phyloP scores from a whole-genome alignment of 257 asterid genomes.

The Solanum okadae region DNA sequence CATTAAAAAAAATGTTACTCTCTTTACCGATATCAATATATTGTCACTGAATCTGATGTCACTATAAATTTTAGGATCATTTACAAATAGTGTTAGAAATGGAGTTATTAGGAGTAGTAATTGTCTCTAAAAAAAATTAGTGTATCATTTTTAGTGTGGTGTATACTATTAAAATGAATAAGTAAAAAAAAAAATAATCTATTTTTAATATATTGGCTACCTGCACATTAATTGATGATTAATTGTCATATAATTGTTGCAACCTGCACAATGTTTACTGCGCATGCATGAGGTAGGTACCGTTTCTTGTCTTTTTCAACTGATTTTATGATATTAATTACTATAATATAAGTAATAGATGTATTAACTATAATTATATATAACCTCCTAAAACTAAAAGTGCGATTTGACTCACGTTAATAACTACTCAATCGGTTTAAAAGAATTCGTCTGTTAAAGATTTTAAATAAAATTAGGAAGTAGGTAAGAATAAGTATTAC shows the following conservation, averaged over 20 bases:
- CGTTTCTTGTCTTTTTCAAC: not conserved
- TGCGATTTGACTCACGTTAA: not conserved
- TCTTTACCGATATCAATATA: not conserved
- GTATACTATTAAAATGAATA: not conserved
- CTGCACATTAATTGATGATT: not conserved
- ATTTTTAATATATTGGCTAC: not conserved
- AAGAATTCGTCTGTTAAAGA: not conserved
- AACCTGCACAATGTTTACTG: not conserved
- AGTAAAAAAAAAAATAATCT: not conserved
- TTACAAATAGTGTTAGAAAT: not conserved
- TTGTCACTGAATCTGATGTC: no score
- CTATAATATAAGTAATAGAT: not conserved
- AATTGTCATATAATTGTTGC: not conserved
- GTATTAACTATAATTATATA: not conserved
- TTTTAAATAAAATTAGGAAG: not conserved
- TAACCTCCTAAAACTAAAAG: not conserved
- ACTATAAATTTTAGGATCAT: no score
- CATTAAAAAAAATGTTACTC: not conserved
- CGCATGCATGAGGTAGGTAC: not conserved
- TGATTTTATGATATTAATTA: not conserved
- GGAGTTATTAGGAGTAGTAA: no score
- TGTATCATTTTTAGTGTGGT: not conserved
- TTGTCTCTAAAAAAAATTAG: not conserved
- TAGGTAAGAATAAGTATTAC: not conserved
- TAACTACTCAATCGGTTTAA: not conserved